Base-by-base conservation (phyloP, 2,329 filamentous ascomycete species). In the Sporothrix globosa region DNA sequence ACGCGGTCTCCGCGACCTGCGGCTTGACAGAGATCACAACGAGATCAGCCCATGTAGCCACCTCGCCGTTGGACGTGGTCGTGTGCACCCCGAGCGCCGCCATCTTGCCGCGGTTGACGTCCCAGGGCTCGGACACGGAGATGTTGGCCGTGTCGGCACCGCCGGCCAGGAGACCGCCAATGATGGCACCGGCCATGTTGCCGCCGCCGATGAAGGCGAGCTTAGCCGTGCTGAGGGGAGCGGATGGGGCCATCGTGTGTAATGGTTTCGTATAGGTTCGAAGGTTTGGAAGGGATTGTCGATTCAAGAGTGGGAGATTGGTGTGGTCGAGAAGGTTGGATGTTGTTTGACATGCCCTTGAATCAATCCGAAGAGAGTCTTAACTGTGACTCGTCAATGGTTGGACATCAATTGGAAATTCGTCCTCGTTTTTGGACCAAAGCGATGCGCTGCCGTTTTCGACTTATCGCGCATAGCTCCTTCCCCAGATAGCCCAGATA, bases 171-270 rank as follows among this genome's bases (percentile, higher is more conserved):
- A 85, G 81, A 67, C 83, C 83, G 24, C 82, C 81, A 73, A 85
- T 84, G 74, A 85, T 85, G 79, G 83, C 83, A 69, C 79, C 80
- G 71, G 82, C 83, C 83, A 85, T 85, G 78, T 85, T 85, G 74
- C 83, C 83, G 72, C 83, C 83, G 71, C 82, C 82, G 63, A 81
- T 77, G 72, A 81, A 81, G 75, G 75, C 76, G 71, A 81, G 75
- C 70, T 79, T 79, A 70, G 78, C 77, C 44, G 76, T 73, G 70
- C 77, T 66, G 67, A 81, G 76, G 11, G 72, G 27, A 13, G 65
- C 67, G 61, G 67, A 60, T 72, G 72, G 58, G 53, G 71, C 11
- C 73, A 74, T 74, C 13, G 52, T 72, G 69, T 19, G 24, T 44
- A 27, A 46, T 48, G 24, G 4, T 9, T 2, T 27, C 11, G 44